Conservation (phyloP, 495 filamentous ascomycete genomes). For the Pyrenopolyporus hunteri region DNA sequence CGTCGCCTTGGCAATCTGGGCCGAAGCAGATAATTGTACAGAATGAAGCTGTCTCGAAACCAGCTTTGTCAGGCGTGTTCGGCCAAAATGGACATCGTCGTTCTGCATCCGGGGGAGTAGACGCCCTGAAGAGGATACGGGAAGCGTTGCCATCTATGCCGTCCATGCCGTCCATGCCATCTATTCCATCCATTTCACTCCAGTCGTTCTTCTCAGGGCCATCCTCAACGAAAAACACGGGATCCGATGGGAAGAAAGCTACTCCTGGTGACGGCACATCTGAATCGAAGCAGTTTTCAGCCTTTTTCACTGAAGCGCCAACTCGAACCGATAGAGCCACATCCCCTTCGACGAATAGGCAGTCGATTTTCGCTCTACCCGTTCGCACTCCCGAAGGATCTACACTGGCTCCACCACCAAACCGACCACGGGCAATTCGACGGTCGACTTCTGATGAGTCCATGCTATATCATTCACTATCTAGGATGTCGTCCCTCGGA, state of each 20-base stretch:
- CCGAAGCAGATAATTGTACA: constrained; percentile 51
- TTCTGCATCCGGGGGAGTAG: constrained; percentile 50
- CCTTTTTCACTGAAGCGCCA: constrained; percentile 33
- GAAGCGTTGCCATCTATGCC: constrained; percentile 58
- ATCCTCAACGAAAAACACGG: constrained; percentile 30
- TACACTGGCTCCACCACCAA: constrained; percentile 35
- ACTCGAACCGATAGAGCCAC: constrained; percentile 23
- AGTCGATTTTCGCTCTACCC: constrained; percentile 41
- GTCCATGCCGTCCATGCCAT: constrained; percentile 14
- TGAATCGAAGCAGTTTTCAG: constrained; percentile 33
- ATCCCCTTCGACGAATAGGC: constrained; percentile 42
- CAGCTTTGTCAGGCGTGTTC: constrained; percentile 49
- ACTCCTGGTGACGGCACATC: constrained; percentile 23
- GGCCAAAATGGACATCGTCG: constrained; percentile 43
- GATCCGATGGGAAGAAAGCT: constrained; percentile 26
- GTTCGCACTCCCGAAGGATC: constrained; percentile 27
- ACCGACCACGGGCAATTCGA: constrained; percentile 51
- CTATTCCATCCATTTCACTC: constrained; percentile 59
- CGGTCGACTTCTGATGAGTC: constrained; percentile 78
- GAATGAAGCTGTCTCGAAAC: constrained; percentile 37
- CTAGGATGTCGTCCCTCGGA: constrained; percentile 79
- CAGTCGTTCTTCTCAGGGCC: constrained; percentile 55
- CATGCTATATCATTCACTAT: constrained; percentile 69
- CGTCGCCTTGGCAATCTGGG: constrained; percentile 60
- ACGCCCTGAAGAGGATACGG: constrained; percentile 55